Base-by-base conservation (phyloP, 768 basidiomycete genomes). In the Erythrobasidium yunnanense region DNA sequence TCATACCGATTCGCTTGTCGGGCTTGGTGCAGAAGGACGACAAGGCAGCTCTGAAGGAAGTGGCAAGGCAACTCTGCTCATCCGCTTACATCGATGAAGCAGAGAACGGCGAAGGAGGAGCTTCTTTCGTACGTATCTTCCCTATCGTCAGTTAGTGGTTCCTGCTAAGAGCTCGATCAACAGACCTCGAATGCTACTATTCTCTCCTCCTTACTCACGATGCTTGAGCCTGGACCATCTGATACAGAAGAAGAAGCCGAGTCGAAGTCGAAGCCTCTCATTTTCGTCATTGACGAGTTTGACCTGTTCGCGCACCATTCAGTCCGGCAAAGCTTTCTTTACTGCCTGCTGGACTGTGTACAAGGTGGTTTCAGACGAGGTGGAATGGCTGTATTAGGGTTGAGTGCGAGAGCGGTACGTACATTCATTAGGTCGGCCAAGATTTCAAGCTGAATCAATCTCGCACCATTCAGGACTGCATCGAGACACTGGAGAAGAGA, bases 321-420 rank as follows among this genome's bases (percentile, higher is more conserved):
- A 75, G 85, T 90, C 11, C 83, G 95, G 15, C 95, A 99, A 74
- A 85, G 89, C 1, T 78, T 99, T 23, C 81, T 99, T 4, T 99
- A 99, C 73, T 97, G 92, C 74, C 82, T 99, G 18, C 80, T 99
- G 53, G 95, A 99, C 73, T 91, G 90, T 0, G 92, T 84, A 1
- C 95, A 99, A 72, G 87, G 86, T 70, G 85, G 88, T 75, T 80
- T 85, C 66, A 81, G 84, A 1, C 80, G 81, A 18, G 75, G 76
- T 72, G 58, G 78, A 69, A 23, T 71, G 72, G 71, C 70, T 25
- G 85, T 99, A 33, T 79, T 99, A 34, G 95, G 95, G 6, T 76
- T 91, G 11, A 90, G 91, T 0, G 84, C 84, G 32, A 84, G 91
- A 7, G 81, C 92, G 23, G 77, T 78, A 33, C 60, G 4, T 23